Evolutionary conservation across 345 rosid species (phyloP).

Genomic region (Eucalyptus sideroxylon): DNA sequence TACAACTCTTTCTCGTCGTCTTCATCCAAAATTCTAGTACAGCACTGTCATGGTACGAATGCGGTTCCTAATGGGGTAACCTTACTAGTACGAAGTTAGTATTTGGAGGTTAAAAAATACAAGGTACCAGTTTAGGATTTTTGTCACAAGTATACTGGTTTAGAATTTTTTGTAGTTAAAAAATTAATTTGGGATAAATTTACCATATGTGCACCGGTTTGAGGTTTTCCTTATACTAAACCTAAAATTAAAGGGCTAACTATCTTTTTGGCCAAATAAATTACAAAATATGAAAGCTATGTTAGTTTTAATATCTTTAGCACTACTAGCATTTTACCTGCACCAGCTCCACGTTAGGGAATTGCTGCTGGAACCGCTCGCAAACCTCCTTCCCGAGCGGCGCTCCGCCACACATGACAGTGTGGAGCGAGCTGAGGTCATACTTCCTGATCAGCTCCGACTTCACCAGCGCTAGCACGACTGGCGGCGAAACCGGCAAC

Average conservation of each 20-base stretch:
- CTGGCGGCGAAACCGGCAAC: conserved; percentile 76
- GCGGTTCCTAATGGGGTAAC: background rate
- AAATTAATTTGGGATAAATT: too few species aligned
- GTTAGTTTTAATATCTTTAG: background rate
- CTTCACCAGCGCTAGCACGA: conserved; percentile 48
- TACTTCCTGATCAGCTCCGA: conserved; percentile 48
- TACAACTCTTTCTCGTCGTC: background rate
- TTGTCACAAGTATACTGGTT: too few species aligned
- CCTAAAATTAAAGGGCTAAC: background rate
- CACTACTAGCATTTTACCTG: background rate
- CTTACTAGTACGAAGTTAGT: background rate
- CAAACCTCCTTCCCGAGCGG: conserved; percentile 64
- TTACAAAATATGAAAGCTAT: background rate
- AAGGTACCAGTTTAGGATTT: too few species aligned
- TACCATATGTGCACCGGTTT: too few species aligned
- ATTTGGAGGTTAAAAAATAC: too few species aligned
- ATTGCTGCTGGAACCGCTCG: conserved; percentile 44
- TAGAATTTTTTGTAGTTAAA: too few species aligned
- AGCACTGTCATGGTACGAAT: background rate
- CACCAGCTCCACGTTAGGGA: conserved; percentile 9
- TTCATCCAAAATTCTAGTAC: background rate
- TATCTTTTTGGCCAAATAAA: background rate
- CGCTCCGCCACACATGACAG: conserved; percentile 54
- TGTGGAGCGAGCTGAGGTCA: conserved; percentile 44
- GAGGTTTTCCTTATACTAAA: background rate